Evolutionary conservation across 129 eudicot genomes (phyloP).

Genomic region (Chrysanthemum lavandulifolium): DNA sequence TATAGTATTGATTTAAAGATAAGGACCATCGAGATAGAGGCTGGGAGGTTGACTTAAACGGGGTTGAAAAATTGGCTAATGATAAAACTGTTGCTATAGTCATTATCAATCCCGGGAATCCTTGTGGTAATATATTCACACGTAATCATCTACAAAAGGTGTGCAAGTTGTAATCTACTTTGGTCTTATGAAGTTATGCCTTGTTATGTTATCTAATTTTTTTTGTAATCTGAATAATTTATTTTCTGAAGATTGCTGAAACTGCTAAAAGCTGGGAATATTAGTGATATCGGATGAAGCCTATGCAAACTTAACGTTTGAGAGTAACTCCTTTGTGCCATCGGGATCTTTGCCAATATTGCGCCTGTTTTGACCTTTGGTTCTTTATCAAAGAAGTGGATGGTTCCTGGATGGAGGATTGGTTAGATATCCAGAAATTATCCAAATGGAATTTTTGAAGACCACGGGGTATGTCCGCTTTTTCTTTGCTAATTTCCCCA

Average conservation of each 20-base stretch:
- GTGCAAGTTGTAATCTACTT: no score
- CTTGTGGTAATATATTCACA: no score
- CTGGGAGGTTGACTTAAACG: conserved; percentile 29
- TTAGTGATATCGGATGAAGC: conserved; percentile 66
- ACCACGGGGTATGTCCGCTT: conserved; percentile 37
- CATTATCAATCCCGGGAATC: no score
- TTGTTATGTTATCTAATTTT: neutral
- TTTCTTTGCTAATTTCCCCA: neutral
- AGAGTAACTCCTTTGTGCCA: conserved; percentile 38
- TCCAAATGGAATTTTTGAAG: conserved; percentile 41
- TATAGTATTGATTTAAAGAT: no score
- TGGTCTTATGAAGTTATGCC: neutral
- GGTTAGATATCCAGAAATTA: conserved; percentile 55
- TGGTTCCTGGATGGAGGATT: conserved; percentile 64
- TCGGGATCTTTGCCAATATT: conserved; percentile 47
- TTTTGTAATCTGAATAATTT: neutral
- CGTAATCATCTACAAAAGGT: no score
- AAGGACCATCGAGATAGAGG: no score
- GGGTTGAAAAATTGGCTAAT: conserved; percentile 20
- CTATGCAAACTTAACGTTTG: conserved; percentile 42
- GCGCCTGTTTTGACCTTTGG: conserved; percentile 60
- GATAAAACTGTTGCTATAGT: no score
- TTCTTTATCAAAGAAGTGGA: conserved; percentile 60
- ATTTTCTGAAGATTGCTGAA: conserved; percentile 42
- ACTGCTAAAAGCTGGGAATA: conserved; percentile 57